Conservation (phyloP, 352 stramenopile genomes). For the Phytophthora pseudosyringae region DNA sequence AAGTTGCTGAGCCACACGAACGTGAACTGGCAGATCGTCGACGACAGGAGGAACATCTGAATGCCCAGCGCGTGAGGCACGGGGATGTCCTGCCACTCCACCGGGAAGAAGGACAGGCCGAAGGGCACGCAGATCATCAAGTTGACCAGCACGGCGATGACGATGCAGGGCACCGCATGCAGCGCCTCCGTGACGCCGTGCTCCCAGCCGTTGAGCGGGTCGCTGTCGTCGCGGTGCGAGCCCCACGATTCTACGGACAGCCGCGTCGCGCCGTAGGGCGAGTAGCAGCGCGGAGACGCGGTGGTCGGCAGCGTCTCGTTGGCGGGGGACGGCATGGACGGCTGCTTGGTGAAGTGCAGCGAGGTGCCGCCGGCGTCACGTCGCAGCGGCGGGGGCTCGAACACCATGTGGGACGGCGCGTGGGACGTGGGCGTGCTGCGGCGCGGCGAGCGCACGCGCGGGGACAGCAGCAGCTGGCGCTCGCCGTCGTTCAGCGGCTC, state of each 20-base stretch:
- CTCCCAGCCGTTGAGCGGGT: conserved; percentile 37
- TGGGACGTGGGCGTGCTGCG: conserved; percentile 17
- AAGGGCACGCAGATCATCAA: conserved; percentile 91
- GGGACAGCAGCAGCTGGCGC: conserved; percentile 26
- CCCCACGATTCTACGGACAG: conserved; percentile 27
- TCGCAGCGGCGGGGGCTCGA: conserved; percentile 72
- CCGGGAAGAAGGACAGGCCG: conserved; percentile 84
- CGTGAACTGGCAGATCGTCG: conserved; percentile 83
- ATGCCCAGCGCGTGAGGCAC: conserved; percentile 80
- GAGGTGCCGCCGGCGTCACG: conserved; percentile 57
- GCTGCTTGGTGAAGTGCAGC: conserved; percentile 51
- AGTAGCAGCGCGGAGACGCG: conserved; percentile 28
- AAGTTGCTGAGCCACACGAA: conserved; percentile 82
- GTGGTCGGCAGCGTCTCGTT: conserved; percentile 34
- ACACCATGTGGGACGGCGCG: conserved; percentile 52
- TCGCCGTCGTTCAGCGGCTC: conserved; percentile 35
- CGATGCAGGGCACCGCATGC: conserved; percentile 58
- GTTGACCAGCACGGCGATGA: conserved; percentile 82
- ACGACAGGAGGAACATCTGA: conserved; percentile 86
- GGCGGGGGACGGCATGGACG: conserved; percentile 4
- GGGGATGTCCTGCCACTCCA: conserved; percentile 78
- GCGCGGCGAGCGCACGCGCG: conserved; percentile 17
- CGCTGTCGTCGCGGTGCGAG: conserved; percentile 8
- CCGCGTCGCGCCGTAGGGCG: conserved; percentile 24
- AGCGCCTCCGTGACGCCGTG: conserved; percentile 33